Evolutionary conservation across 257 asterid genomes (phyloP), one percentile per base, ranked within the genome.

Genomic region (Forsythia viridissima): DNA sequence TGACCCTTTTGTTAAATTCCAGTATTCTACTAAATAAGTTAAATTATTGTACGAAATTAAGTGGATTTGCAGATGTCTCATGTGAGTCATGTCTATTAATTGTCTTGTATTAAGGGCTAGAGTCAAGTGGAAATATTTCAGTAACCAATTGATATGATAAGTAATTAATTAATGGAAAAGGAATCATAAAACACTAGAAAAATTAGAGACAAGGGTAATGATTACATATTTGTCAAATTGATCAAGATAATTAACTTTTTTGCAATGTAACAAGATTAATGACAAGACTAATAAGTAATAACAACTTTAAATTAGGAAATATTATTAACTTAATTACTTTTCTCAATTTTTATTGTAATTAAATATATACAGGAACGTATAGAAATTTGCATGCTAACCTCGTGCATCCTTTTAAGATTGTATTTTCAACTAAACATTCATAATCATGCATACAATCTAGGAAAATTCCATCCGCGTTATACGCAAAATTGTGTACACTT

Each of bases 221-320:
- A 63, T 63, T 63, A 63, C 70, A 63, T 63, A 63, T 63, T 63
- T 63, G 70, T 20, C 67, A 59, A 59, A 59, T 21, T 20, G 67
- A 20, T 59, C 67, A n/a, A 59, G 34, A n/a, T 20, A 59, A 59
- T 59, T 59, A 59, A 43, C 51, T 8, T 43, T 43, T 43, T 43
- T 43, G 8, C 51, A 43, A 43, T 43, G 9, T 43, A 43, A 59
- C 36, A 59, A 21, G 37, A 59, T 59, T 59, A 59, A 21, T 63
- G 70, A 63, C 39, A 63, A 21, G 70, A 63, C 70, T 63, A 63
- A 30, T 30, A 63, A 63, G 40, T 63, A 63, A 30, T 30, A 63
- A 63, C 70, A 24, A 63, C 70, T 63, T 9, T 34, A n/a, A 59
- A 24, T 63, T 63, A 61, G 0, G 3, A 63, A 21, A 24, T 1